phyloP scores from a whole-genome alignment of 495 filamentous ascomycete genomes.

The Annulohypoxylon moriforme region DNA sequence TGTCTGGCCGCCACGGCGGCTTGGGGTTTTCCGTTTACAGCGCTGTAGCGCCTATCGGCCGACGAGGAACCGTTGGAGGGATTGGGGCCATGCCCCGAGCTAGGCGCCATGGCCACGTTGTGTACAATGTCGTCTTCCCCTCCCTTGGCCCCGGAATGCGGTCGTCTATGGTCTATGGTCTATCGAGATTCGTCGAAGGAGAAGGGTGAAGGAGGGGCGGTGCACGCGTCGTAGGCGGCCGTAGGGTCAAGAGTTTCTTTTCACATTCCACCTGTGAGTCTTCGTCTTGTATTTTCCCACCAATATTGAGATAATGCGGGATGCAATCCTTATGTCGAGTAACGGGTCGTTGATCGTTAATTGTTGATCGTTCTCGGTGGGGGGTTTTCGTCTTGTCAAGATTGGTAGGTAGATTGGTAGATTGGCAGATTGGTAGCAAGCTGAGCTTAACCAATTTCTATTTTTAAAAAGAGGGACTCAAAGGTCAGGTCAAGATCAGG shows the following conservation, averaged over 20 bases:
- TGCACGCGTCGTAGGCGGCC: constrained; percentile 39
- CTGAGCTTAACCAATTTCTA: constrained; percentile 6
- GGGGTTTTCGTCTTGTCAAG: not conserved
- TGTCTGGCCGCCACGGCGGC: constrained; percentile 33
- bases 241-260: constrained; percentile 17
- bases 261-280: constrained; percentile 40
- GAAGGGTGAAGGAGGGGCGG: not conserved
- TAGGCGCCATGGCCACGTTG: constrained; percentile 47
- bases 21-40: constrained; percentile 37
- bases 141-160: not conserved
- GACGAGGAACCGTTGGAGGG: constrained; percentile 43
- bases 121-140: constrained; percentile 14
- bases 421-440: not conserved
- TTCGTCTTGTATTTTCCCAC: not conserved
- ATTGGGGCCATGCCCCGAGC: constrained; percentile 42
- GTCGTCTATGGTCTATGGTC: too few species aligned
- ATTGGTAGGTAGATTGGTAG: not conserved
- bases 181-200: constrained; percentile 5
- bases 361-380: not conserved
- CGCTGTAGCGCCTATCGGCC: constrained; percentile 43
- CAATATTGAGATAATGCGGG: not conserved
- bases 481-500: constrained; percentile 29
- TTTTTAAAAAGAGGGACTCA: constrained; percentile 26
- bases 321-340: not conserved
- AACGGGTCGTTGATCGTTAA: constrained; percentile 1